phyloP scores from a whole-genome alignment of 2,329 filamentous ascomycete species.

The Aspergillus oerlinghausenensis region DNA sequence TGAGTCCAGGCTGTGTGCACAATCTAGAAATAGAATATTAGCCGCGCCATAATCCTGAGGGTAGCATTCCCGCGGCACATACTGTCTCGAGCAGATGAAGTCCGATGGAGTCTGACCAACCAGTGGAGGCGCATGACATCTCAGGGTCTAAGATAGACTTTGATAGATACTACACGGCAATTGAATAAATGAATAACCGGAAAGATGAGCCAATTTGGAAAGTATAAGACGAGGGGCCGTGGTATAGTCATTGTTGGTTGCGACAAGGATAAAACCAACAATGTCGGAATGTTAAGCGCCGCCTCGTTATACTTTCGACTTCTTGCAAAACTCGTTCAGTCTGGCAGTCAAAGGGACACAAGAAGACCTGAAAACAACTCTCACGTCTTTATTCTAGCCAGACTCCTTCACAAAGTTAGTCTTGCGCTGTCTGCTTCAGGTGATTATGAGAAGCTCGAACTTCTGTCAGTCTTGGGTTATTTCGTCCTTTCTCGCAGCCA shows the following conservation, averaged over 20 bases:
- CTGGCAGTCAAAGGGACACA: neutral
- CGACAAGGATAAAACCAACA: neutral
- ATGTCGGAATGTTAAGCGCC: neutral
- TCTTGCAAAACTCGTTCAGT: neutral
- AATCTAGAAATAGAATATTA: neutral
- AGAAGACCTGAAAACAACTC: neutral
- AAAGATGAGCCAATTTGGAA: neutral
- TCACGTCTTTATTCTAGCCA: neutral
- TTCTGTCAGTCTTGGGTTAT: neutral
- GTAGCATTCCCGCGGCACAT: neutral
- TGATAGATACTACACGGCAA: neutral
- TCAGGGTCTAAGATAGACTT: neutral
- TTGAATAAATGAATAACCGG: neutral
- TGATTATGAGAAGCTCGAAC: neutral
- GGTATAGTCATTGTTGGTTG: neutral
- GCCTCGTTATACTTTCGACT: neutral
- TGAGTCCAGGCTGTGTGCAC: neutral
- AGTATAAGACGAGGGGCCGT: neutral
- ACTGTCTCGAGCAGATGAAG: neutral
- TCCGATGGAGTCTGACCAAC: neutral
- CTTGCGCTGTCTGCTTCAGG: neutral
- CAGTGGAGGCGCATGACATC: neutral
- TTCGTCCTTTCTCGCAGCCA: neutral
- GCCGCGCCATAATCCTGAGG: neutral
- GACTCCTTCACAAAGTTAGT: neutral